Evolutionary conservation across 768 basidiomycete genomes (phyloP).

Genomic region (Boletus vinaceobasis): DNA sequence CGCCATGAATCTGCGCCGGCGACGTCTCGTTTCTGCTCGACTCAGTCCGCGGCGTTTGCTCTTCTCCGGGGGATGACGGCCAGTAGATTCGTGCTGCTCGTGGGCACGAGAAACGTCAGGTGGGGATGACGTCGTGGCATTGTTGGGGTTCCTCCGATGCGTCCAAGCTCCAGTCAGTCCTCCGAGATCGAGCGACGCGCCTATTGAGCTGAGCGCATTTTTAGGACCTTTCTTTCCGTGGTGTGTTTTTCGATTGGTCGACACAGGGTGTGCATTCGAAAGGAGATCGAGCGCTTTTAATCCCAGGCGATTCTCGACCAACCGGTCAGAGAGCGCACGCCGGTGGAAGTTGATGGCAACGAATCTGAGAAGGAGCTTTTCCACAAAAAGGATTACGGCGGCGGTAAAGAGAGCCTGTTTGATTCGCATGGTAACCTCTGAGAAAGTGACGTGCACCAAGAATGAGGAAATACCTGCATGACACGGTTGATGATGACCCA

Average conservation of each 20-base stretch:
- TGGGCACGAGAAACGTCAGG: neutral
- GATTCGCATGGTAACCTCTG: conserved; percentile 1
- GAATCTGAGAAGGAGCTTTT: conserved; percentile 65
- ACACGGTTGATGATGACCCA: conserved; percentile 69
- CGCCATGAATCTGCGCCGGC: conserved; percentile 50
- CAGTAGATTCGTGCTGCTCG: conserved; percentile 14
- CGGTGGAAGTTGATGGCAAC: conserved; percentile 81
- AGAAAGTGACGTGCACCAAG: neutral
- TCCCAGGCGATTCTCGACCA: conserved; percentile 66
- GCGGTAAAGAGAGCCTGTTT: conserved; percentile 45
- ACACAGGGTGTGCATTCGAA: conserved; percentile 57
- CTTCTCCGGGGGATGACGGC: conserved; percentile 6
- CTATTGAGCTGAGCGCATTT: conserved; percentile 35
- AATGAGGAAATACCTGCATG: conserved; percentile 51
- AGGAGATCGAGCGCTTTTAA: conserved; percentile 68
- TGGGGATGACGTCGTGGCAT: conserved; percentile 2
- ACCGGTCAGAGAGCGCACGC: conserved; percentile 69
- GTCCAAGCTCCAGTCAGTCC: conserved; percentile 11
- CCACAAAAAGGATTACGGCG: conserved; percentile 42
- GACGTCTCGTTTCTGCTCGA: conserved; percentile 38
- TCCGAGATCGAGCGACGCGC: conserved; percentile 36
- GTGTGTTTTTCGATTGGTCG: conserved; percentile 34
- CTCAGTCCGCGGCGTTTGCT: conserved; percentile 16
- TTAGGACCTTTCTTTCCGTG: conserved; percentile 48
- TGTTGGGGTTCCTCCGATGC: conserved; percentile 14